phyloP scores from a whole-genome alignment of 345 rosid genomes.

The Nephelium lappaceum region DNA sequence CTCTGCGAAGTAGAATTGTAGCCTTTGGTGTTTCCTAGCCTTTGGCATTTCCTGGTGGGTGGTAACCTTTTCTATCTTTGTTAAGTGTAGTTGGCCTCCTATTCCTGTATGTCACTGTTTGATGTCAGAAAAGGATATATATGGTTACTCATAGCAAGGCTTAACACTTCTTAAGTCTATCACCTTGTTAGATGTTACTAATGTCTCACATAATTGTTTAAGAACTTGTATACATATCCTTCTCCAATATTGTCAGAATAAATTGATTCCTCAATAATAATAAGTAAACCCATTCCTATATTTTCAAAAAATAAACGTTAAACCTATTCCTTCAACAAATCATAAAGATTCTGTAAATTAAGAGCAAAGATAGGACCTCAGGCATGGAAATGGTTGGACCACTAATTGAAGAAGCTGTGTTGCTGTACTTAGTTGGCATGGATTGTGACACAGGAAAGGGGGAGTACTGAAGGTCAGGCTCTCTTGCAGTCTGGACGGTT shows the following conservation, averaged over 20 bases:
- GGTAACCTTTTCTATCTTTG: neutral
- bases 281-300: too few species aligned
- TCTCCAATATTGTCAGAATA: neutral
- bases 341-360: neutral
- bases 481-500: slow-evolving; percentile 71
- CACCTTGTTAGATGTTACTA: neutral
- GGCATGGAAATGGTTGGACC: slow-evolving; percentile 74
- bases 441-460: slow-evolving; percentile 74
- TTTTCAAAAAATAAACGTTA: neutral
- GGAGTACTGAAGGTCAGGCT: slow-evolving; percentile 79
- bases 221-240: neutral
- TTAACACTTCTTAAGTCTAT: neutral
- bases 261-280: neutral
- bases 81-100: neutral
- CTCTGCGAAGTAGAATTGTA: neutral
- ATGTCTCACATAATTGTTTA: neutral
- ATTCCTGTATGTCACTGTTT: neutral
- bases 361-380: slow-evolving; percentile 54
- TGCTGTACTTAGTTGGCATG: slow-evolving; percentile 66
- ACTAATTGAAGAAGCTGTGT: slow-evolving; percentile 62
- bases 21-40: neutral
- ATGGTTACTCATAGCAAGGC: neutral
- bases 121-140: neutral
- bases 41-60: neutral
- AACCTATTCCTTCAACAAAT: neutral